Base-by-base conservation (phyloP, 768 basidiomycete species). In the Rhodotorula graminis region DNA sequence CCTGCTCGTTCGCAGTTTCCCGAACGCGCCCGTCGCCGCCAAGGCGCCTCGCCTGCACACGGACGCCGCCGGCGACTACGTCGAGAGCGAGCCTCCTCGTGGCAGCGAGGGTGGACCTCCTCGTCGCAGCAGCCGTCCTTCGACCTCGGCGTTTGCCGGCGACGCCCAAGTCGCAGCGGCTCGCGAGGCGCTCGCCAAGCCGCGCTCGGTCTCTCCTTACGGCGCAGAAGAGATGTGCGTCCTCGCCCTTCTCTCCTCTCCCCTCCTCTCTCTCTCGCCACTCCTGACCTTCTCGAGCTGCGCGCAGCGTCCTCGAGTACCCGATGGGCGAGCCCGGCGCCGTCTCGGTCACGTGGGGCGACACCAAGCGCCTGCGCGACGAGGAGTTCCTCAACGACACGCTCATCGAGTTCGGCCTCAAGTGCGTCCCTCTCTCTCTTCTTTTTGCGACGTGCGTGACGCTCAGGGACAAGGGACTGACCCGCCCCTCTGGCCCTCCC, bases 371-470 rank as follows among this genome's bases (percentile, higher is more conserved):
- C 18, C 80, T 97, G 46, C 82, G 86, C 63, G 88, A 89, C 0
- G 88, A 87, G 46, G 91, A 95, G 80, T 98, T 89, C 80, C 84
- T 99, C 61, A 99, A 99, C 79, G 96, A 99, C 82, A 96, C 92
- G 0, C 82, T 99, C 49, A 93, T 98, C 44, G 96, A 99, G 79
- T 96, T 94, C 76, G 94, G 92, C 7, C 84, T 99, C 47, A 94
- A 93, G 93, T 93, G 77, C 60, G 90, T 81, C 2, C 11, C 21
- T 21, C 19, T 57, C 27, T 47, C 25, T 16, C 27, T 27, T 62
- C 25, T 25, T 2, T 25, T 23, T 50, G 8, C 21, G 31, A 25
- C 16, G 23, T n/a, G n/a, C 23, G 31, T 59, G 31, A 7, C 23
- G 16, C n/a, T 52, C 29, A 55, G 15, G 2, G 42, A 18, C 23